Conservation (phyloP, 331 rosid genomes). For the Rosa hybrid region DNA sequence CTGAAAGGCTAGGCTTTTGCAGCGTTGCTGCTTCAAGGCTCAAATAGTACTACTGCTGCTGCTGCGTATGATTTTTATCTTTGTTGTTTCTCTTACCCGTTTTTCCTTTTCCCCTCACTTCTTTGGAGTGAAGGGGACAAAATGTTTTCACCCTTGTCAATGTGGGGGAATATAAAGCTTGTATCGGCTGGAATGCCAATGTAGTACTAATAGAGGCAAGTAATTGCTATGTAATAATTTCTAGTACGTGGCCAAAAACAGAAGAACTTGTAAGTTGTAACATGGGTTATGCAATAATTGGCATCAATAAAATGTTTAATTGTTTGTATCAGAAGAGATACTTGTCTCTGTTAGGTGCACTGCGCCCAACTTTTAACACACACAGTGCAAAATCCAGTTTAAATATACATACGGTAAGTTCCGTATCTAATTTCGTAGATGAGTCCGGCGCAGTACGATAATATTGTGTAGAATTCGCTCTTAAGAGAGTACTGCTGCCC, state of each 20-base stretch:
- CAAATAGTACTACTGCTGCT: constrained; percentile 3
- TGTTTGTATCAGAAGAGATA: not conserved
- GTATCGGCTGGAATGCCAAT: not conserved
- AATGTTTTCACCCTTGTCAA: constrained; percentile 25
- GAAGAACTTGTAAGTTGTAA: not conserved
- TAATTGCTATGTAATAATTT: constrained; percentile 12
- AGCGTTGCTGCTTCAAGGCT: constrained; percentile 25
- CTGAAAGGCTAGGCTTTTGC: constrained; percentile 24
- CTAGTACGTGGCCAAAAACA: not conserved
- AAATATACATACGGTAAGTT: not conserved
- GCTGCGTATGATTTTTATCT: not conserved
- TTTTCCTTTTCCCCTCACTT: constrained; percentile 20
- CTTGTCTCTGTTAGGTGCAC: not conserved
- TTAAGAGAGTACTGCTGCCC: not conserved
- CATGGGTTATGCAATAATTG: constrained; percentile 10
- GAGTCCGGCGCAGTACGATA: not conserved
- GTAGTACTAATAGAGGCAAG: not conserved
- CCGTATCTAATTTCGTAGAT: not conserved
- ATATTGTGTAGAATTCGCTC: not conserved
- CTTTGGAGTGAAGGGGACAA: constrained; percentile 4
- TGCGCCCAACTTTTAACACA: not conserved
- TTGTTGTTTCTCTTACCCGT: not conserved
- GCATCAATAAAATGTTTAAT: constrained; percentile 3
- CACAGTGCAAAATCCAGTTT: not conserved
- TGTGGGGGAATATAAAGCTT: constrained; percentile 16